These are phyloP conservation scores for Talaromyces atroroseus DNA, from an alignment of 2,329 filamentous ascomycete species.

Conservation along the genomic window DNA sequence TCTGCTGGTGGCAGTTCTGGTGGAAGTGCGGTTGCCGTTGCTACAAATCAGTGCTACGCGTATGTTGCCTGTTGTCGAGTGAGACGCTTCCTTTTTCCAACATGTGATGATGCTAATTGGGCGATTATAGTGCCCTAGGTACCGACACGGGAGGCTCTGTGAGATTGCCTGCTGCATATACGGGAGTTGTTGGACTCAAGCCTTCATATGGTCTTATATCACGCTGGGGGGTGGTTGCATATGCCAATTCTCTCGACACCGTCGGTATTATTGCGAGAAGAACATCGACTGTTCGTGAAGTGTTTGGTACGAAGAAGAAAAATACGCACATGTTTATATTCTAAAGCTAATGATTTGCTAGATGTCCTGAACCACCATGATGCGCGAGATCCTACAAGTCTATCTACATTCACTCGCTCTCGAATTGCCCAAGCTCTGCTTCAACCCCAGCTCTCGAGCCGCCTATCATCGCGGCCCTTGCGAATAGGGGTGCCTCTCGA, in stretches of 20 bases:
- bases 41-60: slow-evolving; percentile 55
- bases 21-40: slow-evolving; percentile 83
- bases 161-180: slow-evolving; percentile 80
- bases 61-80: slow-evolving; percentile 32
- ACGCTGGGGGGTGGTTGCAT: slow-evolving; percentile 79
- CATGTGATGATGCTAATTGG: slow-evolving; percentile 7
- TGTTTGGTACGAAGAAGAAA: slow-evolving; percentile 43
- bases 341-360: slow-evolving; percentile 20
- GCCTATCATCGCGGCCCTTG: slow-evolving; percentile 28
- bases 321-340: neutral
- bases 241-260: slow-evolving; percentile 88
- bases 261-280: slow-evolving; percentile 67
- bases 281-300: slow-evolving; percentile 47
- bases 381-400: slow-evolving; percentile 66
- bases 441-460: slow-evolving; percentile 18
- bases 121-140: slow-evolving; percentile 60
- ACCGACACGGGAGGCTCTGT: slow-evolving; percentile 93
- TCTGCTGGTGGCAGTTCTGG: slow-evolving; percentile 89
- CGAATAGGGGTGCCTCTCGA: slow-evolving; percentile 61
- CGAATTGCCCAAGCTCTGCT: slow-evolving; percentile 44
- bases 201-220: slow-evolving; percentile 86
- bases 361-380: slow-evolving; percentile 57
- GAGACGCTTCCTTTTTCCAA: neutral
- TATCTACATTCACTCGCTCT: slow-evolving; percentile 53
- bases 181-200: slow-evolving; percentile 78